phyloP scores from a whole-genome alignment of 805 yeast genomes.

The Jamesozyma spencerorum region DNA sequence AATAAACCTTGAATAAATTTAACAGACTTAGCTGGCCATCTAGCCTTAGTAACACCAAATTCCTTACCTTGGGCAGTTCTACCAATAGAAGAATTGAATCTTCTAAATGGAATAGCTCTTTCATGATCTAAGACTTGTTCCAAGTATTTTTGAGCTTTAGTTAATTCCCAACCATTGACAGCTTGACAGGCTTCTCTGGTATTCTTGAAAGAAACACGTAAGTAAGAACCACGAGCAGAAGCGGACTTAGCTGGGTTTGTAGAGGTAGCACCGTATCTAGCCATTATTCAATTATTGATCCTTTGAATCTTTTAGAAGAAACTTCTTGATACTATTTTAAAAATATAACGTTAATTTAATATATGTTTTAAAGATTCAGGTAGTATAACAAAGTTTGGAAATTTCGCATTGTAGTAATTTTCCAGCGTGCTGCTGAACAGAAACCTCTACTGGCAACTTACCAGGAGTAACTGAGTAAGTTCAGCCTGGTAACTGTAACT shows the following conservation, averaged over 20 bases:
- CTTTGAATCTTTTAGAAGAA: background rate
- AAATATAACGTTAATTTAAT: background rate
- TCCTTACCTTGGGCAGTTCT: conserved; percentile 99
- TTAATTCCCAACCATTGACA: conserved; percentile 94
- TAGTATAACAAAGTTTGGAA: too few species aligned
- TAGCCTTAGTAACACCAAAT: conserved; percentile 98
- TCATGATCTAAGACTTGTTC: conserved; percentile 94
- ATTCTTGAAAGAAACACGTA: conserved; percentile 99
- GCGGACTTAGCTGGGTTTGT: conserved; percentile 99
- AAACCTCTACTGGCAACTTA: too few species aligned
- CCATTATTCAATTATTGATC: conserved; percentile 45
- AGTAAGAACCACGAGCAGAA: conserved; percentile 98
- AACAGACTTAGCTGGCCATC: conserved; percentile 99
- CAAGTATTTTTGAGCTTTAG: conserved; percentile 92
- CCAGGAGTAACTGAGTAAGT: too few species aligned
- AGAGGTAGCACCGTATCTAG: conserved; percentile 99
- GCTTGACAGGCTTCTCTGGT: conserved; percentile 99
- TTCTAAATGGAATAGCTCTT: conserved; percentile 99
- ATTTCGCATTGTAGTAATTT: too few species aligned
- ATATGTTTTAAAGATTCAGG: too few species aligned
- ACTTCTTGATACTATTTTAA: background rate
- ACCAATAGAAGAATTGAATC: conserved; percentile 93
- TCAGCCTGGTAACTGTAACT: too few species aligned
- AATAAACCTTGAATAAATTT: conserved; percentile 89
- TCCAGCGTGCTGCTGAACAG: too few species aligned